Conservation (phyloP, 2,329 filamentous ascomycete species). For the Sclerotinia spermophila region DNA sequence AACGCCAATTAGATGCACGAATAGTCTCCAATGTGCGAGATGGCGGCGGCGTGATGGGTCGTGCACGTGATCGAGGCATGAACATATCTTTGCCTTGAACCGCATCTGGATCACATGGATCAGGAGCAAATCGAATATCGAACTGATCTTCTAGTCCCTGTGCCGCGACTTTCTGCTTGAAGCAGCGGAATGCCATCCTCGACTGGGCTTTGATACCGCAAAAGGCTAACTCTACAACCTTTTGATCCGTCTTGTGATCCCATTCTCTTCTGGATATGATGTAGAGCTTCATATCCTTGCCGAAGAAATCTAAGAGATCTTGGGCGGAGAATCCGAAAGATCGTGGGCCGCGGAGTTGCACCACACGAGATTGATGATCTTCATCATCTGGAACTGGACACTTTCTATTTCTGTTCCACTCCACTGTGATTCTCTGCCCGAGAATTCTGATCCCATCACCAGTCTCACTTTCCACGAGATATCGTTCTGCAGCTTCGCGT, state of each 20-base stretch:
- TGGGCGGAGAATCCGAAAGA: neutral
- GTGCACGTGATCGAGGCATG: neutral
- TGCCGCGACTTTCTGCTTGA: conserved; percentile 7
- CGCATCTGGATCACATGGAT: conserved; percentile 20
- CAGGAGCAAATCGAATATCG: conserved; percentile 13
- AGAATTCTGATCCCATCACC: conserved; percentile 20
- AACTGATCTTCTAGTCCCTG: conserved; percentile 6
- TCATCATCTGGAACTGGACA: neutral
- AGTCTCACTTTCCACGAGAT: neutral
- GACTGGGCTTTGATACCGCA: conserved; percentile 14
- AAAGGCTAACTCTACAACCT: conserved; percentile 16
- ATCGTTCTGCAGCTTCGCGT: conserved; percentile 6
- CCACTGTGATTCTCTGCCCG: conserved; percentile 12
- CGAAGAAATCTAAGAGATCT: conserved; percentile 14
- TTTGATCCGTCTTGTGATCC: neutral
- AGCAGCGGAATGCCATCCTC: conserved; percentile 15
- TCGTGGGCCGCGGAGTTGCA: conserved; percentile 19
- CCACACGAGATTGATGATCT: conserved; percentile 19
- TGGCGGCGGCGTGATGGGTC: neutral
- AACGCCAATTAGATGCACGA: neutral
- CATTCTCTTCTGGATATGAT: conserved; percentile 14
- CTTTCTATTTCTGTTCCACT: conserved; percentile 22
- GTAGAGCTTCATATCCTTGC: conserved; percentile 20
- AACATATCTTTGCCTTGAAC: conserved; percentile 7
- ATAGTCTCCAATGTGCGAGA: neutral